Percentiles rank a stretch among this genome's conserved stretches.
These are phyloP conservation scores for Lodderomyces elongisporus DNA, from an alignment of 1,139 yeast species.

Conservation along the genomic window DNA sequence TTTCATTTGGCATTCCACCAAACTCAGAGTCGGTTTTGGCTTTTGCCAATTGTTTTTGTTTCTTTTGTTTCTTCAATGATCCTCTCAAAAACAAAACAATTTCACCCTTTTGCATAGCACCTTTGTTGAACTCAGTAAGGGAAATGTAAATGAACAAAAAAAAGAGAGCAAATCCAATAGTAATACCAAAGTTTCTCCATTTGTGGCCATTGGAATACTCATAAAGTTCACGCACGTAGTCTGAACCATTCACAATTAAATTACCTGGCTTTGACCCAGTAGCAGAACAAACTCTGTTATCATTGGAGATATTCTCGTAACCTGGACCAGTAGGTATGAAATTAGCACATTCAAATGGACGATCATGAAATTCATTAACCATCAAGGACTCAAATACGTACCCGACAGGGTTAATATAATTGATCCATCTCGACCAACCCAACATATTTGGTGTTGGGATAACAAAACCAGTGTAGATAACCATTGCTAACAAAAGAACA, in stretches of 20 bases:
- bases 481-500: constrained; percentile 45
- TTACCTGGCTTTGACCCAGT: constrained; percentile 64
- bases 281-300: constrained; percentile 50
- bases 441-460: constrained; percentile 54
- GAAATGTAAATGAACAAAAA: constrained; percentile 53
- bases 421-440: constrained; percentile 63
- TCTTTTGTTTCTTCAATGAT: constrained; percentile 36
- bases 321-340: constrained; percentile 43
- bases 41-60: constrained; percentile 25
- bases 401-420: constrained; percentile 52
- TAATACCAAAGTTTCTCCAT: constrained; percentile 85
- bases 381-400: constrained; percentile 54
- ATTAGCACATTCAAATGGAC: constrained; percentile 44
- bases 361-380: constrained; percentile 49
- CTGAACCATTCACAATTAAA: constrained; percentile 51
- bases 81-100: constrained; percentile 53
- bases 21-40: constrained; percentile 18
- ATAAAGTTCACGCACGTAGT: constrained; percentile 44
- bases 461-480: constrained; percentile 57
- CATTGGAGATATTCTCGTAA: constrained; percentile 23
- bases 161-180: constrained; percentile 50
- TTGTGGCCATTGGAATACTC: constrained; percentile 53
- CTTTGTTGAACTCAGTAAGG: constrained; percentile 64
- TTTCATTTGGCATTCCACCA: constrained; percentile 9
- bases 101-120: constrained; percentile 84